Base-by-base conservation (phyloP, 2,329 filamentous ascomycete species). In the Paradendryphiella salina region DNA sequence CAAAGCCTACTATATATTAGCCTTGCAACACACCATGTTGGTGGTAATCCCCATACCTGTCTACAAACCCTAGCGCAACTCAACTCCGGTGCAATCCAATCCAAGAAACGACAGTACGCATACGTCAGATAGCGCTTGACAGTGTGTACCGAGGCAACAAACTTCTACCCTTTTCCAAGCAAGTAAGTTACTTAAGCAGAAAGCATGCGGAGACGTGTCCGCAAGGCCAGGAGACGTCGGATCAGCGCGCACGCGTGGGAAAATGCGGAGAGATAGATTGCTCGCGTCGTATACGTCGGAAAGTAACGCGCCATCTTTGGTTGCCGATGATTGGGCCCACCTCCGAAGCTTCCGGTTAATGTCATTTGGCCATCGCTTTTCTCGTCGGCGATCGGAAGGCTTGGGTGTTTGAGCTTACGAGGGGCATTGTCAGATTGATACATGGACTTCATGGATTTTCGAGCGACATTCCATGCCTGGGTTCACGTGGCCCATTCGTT, bases 231-330 rank as follows among this genome's bases (percentile, higher is more conserved):
- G 17, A 17, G 18, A 42, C 37, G 44, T 34, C 15, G 23, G 38
- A 45, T 40, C 23, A 26, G 23, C 23, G 23, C 8, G 23, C 23
- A 39, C 42, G 29, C 31, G 36, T 35, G 46, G n/a, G n/a, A n/a
- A n/a, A 42, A 46, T 46, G 52, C 52, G 38, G 45, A 54, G 39
- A 47, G 39, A 52, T 56, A 58, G 50, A 60, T 60, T 58, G 52
- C 44, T 54, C 38, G 36, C 41, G 49, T 40, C 7, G 33, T 26
- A 15, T 40, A 41, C 10, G 29, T 39, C 33, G 46, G 55, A 32
- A 26, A 51, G 46, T 56, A 54, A 50, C 41, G 37, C 41, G 42
- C 34, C 23, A 26, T 26, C 52, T 58, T 32, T 39, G 21, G 9
- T 32, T 50, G 51, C 52, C 47, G 54, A 51, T 56, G 54, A 60